Evolutionary conservation across 805 yeast species (phyloP).

Genomic region (Ogataea pini): DNA sequence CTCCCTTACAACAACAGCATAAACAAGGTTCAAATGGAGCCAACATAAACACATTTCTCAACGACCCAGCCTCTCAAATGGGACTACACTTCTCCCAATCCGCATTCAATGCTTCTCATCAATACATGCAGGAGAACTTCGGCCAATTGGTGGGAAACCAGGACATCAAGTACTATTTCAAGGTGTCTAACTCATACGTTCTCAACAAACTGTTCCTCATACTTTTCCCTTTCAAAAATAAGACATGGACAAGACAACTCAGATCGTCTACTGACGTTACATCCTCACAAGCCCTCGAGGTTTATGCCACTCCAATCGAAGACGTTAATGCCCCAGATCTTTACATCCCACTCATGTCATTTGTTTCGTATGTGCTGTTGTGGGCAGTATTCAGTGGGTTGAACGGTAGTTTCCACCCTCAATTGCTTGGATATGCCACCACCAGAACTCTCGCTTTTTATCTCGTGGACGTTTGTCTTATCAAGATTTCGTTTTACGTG

Average conservation of each 20-base stretch:
- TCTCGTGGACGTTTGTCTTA: conserved; percentile 68
- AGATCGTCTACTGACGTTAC: conserved; percentile 39
- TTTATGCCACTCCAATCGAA: conserved; percentile 73
- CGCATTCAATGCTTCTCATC: conserved; percentile 80
- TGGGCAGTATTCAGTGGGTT: conserved; percentile 86
- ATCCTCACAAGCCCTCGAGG: conserved; percentile 34
- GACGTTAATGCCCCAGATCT: conserved; percentile 96
- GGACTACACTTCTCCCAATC: conserved; percentile 87
- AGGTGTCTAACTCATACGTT: conserved; percentile 88
- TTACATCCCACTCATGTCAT: conserved; percentile 93
- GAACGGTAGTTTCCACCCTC: conserved; percentile 89
- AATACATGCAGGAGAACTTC: conserved; percentile 73
- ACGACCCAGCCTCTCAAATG: conserved; percentile 78
- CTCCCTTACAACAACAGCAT: conserved; percentile 11
- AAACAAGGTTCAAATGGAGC: conserved; percentile 21
- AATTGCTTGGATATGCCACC: conserved; percentile 82
- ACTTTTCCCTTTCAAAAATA: conserved; percentile 81
- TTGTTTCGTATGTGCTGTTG: conserved; percentile 79
- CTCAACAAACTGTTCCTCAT: conserved; percentile 69
- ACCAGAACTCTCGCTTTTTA: conserved; percentile 85
- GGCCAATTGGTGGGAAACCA: conserved; percentile 50
- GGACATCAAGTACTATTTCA: conserved; percentile 82
- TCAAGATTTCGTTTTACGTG: conserved; percentile 81
- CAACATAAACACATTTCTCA: conserved; percentile 49
- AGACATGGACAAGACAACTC: conserved; percentile 72